phyloP scores from a whole-genome alignment of 2,329 filamentous ascomycete genomes.

The Botrytis paeoniae region DNA sequence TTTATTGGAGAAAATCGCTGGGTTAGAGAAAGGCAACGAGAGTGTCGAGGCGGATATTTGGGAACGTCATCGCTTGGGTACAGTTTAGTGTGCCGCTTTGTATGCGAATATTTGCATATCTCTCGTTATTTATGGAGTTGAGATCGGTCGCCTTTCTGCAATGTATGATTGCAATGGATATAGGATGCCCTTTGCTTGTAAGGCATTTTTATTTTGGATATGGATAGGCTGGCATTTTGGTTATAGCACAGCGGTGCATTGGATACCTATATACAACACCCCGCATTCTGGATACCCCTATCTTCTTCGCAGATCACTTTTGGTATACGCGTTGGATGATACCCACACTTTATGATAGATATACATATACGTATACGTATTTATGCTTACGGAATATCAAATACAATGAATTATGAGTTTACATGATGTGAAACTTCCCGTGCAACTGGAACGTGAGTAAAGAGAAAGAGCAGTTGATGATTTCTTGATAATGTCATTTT shows the following conservation, averaged over 20 bases:
- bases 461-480: neutral
- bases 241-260: neutral
- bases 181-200: neutral
- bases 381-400: neutral
- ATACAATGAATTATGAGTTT: neutral
- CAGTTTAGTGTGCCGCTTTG: constrained; percentile 2
- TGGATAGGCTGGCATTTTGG: neutral
- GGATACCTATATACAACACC: neutral
- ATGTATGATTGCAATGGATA: neutral
- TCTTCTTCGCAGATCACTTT: neutral
- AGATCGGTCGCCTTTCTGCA: too few relatives aligned
- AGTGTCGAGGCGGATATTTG: constrained; percentile 33
- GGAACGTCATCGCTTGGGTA: constrained; percentile 23
- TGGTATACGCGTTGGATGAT: neutral
- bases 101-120: neutral
- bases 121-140: neutral
- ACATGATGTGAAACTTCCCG: neutral
- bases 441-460: neutral
- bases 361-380: neutral
- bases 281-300: neutral
- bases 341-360: neutral
- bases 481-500: neutral
- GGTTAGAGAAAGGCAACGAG: constrained; percentile 40
- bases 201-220: neutral
- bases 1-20: constrained; percentile 42